Conservation (phyloP, 305 asterid species). For the Solanum chacoense region DNA sequence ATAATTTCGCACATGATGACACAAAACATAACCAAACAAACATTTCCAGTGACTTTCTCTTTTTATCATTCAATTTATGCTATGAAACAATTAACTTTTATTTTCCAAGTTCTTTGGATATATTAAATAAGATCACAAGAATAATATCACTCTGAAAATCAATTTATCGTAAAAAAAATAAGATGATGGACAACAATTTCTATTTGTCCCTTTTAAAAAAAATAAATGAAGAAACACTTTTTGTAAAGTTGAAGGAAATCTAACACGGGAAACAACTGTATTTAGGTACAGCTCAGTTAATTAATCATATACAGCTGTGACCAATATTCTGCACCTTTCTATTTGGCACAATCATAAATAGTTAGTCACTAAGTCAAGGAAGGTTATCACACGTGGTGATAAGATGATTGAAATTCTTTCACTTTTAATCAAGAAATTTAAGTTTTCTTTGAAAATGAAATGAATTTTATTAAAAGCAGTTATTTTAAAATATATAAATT, state of each 20-base stretch:
- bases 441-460: background rate
- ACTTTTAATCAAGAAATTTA: background rate
- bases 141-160: background rate
- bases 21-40: background rate
- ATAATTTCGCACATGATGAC: background rate
- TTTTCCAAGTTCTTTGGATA: background rate
- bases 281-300: background rate
- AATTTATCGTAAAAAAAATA: background rate
- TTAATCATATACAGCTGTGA: background rate
- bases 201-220: background rate
- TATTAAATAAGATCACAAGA: background rate
- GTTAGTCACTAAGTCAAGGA: background rate
- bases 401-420: rapidly evolving
- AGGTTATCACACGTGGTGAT: background rate
- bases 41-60: background rate
- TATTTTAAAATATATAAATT: background rate
- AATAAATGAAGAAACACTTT: background rate
- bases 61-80: background rate
- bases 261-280: constrained; percentile 1
- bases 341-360: background rate
- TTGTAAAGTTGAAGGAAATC: background rate
- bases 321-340: background rate
- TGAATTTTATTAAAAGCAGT: rapidly evolving
- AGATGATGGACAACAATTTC: background rate
- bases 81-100: background rate